Base-by-base conservation (phyloP, 768 basidiomycete species). In the Suillus ampliporus region DNA sequence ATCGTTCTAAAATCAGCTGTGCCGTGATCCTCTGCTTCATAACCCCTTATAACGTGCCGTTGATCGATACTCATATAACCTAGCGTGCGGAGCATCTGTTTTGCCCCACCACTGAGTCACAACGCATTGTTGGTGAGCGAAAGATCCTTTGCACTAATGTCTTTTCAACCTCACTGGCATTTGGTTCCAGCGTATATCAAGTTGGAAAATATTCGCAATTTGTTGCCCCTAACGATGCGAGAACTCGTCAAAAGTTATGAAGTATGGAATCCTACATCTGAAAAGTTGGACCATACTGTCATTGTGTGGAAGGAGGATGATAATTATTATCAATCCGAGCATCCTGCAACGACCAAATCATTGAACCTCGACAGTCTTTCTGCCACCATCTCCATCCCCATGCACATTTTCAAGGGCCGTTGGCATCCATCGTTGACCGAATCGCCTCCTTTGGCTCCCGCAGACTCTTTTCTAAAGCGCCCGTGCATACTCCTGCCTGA, bases 361-460 rank as follows among this genome's bases (percentile, higher is more conserved):
- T 53, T 53, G 7, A 14, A 53, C 35, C 52, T 37, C 19, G 43
- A 44, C 34, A 35, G 6, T 14, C 51, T 35, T 35, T 28, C 34
- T 35, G 19, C n/a, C n/a, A 21, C 51, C 14, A 35, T 15, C 13
- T n/a, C 31, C n/a, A 52, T 53, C 7, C 34, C 51, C n/a, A 35
- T 53, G n/a, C 34, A 53, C 4, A 53, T 53, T 21, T 52, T 53
- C 23, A 23, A 47, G 31, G 51, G 51, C 10, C 31, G 1, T 35
- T 35, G 51, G n/a, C 51, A 53, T 53, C 13, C 51, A 53, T 53
- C 34, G 35, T 52, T 52, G 7, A 52, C n/a, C 13, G 34, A 52
- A 35, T 35, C 11, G 35, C 13, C 51, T 52, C n/a, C 50, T n/a
- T 19, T 52, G 34, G n/a, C 8, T 35, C 34, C 34, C 5, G 7